Percentiles rank a stretch among this genome's conserved stretches.
Evolutionary conservation across 1,284 basidiomycete species (phyloP).

Genomic region (Schizophyllum commune): DNA sequence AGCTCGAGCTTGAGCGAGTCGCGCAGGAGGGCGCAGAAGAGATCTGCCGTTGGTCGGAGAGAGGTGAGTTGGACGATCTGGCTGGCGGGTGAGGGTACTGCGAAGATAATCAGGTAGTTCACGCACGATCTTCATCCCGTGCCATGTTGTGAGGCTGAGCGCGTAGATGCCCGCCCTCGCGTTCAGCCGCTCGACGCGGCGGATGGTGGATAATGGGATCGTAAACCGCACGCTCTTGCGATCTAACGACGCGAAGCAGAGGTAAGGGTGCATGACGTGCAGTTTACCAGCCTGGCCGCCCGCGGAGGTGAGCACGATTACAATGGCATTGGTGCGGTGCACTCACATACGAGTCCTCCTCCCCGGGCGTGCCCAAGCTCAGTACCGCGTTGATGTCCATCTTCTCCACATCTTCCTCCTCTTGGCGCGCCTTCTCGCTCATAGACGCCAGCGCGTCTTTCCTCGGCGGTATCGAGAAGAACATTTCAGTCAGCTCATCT

Average conservation of each 20-base stretch:
- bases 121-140: slow-evolving; percentile 89
- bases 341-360: slow-evolving; percentile 92
- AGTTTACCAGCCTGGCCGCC: slow-evolving; percentile 77
- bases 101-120: neutral
- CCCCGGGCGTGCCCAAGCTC: slow-evolving; percentile 68
- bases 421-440: slow-evolving; percentile 16
- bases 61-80: slow-evolving; percentile 95
- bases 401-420: slow-evolving; percentile 42
- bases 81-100: neutral
- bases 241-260: slow-evolving; percentile 89
- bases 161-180: slow-evolving; percentile 93
- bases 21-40: slow-evolving; percentile 86
- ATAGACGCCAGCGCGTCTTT: neutral
- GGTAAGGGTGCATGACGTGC: slow-evolving; percentile 83
- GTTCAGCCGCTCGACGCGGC: slow-evolving; percentile 91
- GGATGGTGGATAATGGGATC: slow-evolving; percentile 87
- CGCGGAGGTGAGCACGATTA: slow-evolving; percentile 1
- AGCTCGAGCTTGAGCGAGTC: slow-evolving; percentile 87
- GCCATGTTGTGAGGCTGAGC: slow-evolving; percentile 90
- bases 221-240: slow-evolving; percentile 89
- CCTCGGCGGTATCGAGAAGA: slow-evolving; percentile 68
- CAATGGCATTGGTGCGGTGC: neutral
- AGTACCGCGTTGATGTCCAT: slow-evolving; percentile 92
- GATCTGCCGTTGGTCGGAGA: slow-evolving; percentile 90
- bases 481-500: slow-evolving; percentile 73